Conservation (phyloP, 768 basidiomycete genomes). For the Serendipita sp. region DNA sequence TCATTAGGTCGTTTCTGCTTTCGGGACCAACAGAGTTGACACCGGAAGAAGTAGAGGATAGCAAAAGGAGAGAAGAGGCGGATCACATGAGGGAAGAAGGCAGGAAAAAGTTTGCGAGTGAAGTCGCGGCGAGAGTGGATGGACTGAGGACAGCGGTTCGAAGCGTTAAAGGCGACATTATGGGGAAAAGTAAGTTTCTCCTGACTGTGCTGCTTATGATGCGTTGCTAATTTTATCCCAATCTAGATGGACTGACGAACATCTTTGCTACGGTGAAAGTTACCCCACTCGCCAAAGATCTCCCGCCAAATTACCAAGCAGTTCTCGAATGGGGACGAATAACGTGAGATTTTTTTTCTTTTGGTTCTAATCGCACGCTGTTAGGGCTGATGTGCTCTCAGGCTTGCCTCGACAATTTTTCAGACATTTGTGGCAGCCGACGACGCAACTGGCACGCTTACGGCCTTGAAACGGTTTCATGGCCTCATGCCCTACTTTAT, state of each 20-base stretch:
- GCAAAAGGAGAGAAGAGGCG: constrained; percentile 65
- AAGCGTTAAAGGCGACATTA: constrained; percentile 84
- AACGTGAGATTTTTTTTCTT: constrained; percentile 42
- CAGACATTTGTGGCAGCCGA: constrained; percentile 90
- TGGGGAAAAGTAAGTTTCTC: constrained; percentile 47
- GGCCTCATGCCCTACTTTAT: constrained; percentile 97
- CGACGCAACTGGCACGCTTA: constrained; percentile 75
- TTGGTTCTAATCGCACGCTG: not conserved
- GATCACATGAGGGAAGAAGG: constrained; percentile 81
- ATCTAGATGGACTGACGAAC: constrained; percentile 70
- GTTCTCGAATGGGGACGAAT: constrained; percentile 95
- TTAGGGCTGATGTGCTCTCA: constrained; percentile 18
- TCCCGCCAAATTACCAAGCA: constrained; percentile 74
- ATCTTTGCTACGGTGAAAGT: constrained; percentile 81
- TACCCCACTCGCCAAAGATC: constrained; percentile 54
- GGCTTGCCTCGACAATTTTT: constrained; percentile 90
- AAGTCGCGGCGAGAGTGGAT: constrained; percentile 77
- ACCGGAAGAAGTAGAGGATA: constrained; percentile 63
- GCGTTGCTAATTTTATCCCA: not conserved
- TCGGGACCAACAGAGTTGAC: constrained; percentile 55
- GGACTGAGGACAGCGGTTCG: constrained; percentile 67
- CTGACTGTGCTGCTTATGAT: constrained; percentile 3
- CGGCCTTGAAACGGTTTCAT: constrained; percentile 79
- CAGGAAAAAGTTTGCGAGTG: constrained; percentile 62
- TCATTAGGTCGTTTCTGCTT: constrained; percentile 72